Percentiles rank a stretch among this genome's conserved stretches.
Evolutionary conservation across 2,329 filamentous ascomycete genomes (phyloP).

Genomic region (Verticillium nonalfalfae): DNA sequence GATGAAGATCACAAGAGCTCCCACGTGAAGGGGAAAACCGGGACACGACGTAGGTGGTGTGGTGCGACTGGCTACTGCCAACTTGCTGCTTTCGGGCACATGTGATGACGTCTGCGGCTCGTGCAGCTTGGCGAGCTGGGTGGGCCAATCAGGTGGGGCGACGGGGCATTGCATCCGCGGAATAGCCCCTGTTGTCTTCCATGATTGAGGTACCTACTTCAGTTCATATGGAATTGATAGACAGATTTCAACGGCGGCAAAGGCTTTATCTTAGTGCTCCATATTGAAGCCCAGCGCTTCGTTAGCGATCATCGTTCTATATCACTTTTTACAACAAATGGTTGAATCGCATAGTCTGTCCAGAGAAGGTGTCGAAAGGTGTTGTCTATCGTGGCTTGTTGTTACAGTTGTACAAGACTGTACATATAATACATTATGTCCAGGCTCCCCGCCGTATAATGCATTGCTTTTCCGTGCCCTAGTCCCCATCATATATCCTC

Average conservation of each 20-base stretch:
- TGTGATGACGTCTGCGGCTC: slow-evolving; percentile 2
- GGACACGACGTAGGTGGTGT: not conserved
- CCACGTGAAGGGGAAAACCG: slow-evolving; percentile 9
- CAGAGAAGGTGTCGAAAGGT: not conserved
- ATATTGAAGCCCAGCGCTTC: no score
- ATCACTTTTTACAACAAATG: no score
- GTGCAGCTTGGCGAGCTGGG: not conserved
- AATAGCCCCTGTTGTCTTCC: not conserved
- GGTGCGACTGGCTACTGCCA: not conserved
- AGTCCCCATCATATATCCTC: not conserved
- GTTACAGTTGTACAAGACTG: slow-evolving; percentile 3
- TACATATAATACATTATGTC: not conserved
- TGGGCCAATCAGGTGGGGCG: not conserved
- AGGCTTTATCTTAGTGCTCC: no score
- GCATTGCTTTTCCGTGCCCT: not conserved
- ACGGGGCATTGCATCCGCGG: not conserved
- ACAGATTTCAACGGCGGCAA: no score
- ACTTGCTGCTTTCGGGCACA: not conserved
- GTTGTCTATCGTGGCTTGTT: slow-evolving; percentile 3
- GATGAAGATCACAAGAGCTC: slow-evolving; percentile 1
- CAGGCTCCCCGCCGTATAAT: not conserved
- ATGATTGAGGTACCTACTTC: not conserved
- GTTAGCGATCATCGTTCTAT: no score
- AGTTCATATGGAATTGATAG: no score
- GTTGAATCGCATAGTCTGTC: no score